Evolutionary conservation across 257 asterid species (phyloP).

Genomic region (Mitragyna speciosa): DNA sequence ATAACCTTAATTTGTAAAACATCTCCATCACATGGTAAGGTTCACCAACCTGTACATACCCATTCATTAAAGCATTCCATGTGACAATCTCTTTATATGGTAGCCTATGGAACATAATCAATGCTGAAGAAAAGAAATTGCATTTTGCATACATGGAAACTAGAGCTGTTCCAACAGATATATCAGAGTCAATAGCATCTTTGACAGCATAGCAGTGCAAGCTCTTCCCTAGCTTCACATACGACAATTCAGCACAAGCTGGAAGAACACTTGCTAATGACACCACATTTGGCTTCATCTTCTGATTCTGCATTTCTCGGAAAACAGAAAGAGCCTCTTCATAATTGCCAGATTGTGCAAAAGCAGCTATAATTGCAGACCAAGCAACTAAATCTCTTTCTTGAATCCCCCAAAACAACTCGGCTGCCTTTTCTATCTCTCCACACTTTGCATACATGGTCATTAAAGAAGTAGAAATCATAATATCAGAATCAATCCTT

Average conservation of each 20-base stretch:
- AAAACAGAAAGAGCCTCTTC: conserved; percentile 38
- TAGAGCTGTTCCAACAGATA: conserved; percentile 40
- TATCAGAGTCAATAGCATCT: conserved; percentile 27
- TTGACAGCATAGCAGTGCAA: conserved; percentile 41
- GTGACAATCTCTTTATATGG: conserved; percentile 39
- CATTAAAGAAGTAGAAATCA: conserved; percentile 35
- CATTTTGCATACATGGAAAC: conserved; percentile 50
- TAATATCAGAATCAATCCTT: conserved; percentile 32
- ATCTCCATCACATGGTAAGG: conserved; percentile 25
- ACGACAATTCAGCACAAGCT: conserved; percentile 35
- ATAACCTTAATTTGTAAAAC: conserved; percentile 27
- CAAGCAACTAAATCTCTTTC: conserved; percentile 43
- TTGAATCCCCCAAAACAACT: conserved; percentile 27
- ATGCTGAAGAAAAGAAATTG: conserved; percentile 26
- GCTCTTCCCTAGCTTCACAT: conserved; percentile 34
- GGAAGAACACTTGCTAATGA: conserved; percentile 42
- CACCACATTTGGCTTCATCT: conserved; percentile 30
- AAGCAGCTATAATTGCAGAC: conserved; percentile 44
- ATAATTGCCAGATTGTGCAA: conserved; percentile 44
- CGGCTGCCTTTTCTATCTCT: conserved; percentile 32
- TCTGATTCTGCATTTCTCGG: conserved; percentile 39
- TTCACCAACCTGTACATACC: conserved; percentile 38
- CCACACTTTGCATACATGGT: conserved; percentile 47
- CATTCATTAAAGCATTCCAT: conserved; percentile 45
- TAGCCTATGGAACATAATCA: conserved; percentile 29